Evolutionary conservation across 371 early-diverging fungal genomes (phyloP), one percentile per base, ranked within the genome.

Genomic region (Lichtheimia corymbifera): DNA sequence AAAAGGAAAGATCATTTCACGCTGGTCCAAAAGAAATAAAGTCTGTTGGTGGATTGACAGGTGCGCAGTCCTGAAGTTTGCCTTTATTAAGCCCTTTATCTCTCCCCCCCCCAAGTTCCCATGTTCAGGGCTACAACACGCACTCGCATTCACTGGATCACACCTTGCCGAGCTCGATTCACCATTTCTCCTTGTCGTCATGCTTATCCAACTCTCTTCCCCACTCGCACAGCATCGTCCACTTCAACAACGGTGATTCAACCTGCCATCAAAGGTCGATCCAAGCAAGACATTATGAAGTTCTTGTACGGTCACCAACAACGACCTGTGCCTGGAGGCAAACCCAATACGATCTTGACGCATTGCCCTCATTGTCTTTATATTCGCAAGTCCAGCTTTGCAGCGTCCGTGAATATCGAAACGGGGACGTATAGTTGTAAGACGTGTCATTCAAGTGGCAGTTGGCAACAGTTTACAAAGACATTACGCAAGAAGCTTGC

Each of bases 331-430:
- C 74, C 76, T 9, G 68, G 74, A 3, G 17, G 58, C 3, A 68
- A 72, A 30, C 58, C 55, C 15, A 62, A 72, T 13, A 54, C 58
- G 0, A 53, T 77, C n/a, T 25, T 68, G 15, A 72, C 79, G 2
- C 69, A 71, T 20, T 82, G 82, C 50, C 82, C 82, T 50, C 76
- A 73, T n/a, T 82, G 82, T 65, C 52, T 74, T n/a, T 59, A 62
- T 12, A 50, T 67, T 13, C 70, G 74, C 9, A 66, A 64, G 25
- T 68, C 71, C 7, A 76, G 74, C 54, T 78, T 74, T 55, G 67
- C 75, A 22, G 79, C 77, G 0, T 63, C 64, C 11, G 50, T 83
- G 13, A 59, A 79, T 50, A 49, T 71, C 9, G 47, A 65, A 12
- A 70, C 67, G 18, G 81, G 81, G 3, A 62, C 65, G 9, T 83